Base-by-base conservation (phyloP, 306 rosid species). In the Rosa chinensis region DNA sequence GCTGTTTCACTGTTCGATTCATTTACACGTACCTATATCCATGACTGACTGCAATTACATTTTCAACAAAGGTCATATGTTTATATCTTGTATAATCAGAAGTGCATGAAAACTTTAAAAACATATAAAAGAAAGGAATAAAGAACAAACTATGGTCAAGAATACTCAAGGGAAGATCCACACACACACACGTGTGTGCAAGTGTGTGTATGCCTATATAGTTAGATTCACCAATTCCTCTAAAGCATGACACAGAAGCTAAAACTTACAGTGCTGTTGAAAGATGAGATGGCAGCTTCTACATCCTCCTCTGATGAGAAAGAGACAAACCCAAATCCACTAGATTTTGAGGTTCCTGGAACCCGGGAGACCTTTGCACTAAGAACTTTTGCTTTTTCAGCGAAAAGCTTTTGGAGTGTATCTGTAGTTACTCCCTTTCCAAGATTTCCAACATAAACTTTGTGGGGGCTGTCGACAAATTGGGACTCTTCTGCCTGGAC, bases 401-500 rank as follows among this genome's bases (percentile, higher is more conserved):
- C 89, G 79, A 95, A 95, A 6, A 90, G 88, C 40, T 50, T 84
- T 76, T 87, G 88, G 25, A 95, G 97, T 16, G 52, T 69, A 56
- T 92, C 98, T 0, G 92, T 83, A 56, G 96, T 92, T 42, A 95
- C 98, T 42, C 87, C 78, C 86, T 88, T 95, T 58, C 92, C 94
- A 74, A 95, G 86, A 85, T 95, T 95, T 83, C 99, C 99, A n/a
- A 92, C 93, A 70, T 95, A 92, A 20, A 95, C 94, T 80, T 95
- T 95, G 92, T 91, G 86, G 72, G 98, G 97, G 82, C 97, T 91
- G 70, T 95, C 99, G 55, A 90, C 32, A 44, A 89, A 91, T 82
- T 89, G 80, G 2, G 94, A 84, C 64, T 95, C 99, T 84, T 91
- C 98, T 35, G 84, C 84, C 83, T 87, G 92, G 72, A 85, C 81